Percentiles rank a stretch among this genome's conserved stretches.
Conservation (phyloP, 441 rosid species). For the Manihot esculenta region DNA sequence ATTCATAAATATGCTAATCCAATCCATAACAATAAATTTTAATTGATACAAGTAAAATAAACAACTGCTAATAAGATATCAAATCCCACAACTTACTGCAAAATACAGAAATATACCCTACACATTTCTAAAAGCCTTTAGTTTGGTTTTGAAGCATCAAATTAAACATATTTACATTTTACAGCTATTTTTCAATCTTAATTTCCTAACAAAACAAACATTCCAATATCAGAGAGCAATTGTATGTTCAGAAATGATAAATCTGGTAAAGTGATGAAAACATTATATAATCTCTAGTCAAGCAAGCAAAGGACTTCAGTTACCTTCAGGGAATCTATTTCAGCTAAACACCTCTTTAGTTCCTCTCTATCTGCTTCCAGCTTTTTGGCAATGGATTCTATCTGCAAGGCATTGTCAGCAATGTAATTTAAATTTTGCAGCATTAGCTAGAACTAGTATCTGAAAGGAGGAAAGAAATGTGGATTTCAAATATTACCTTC, state of each 20-base stretch:
- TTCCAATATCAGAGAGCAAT: no score
- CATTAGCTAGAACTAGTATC: constrained; percentile 4
- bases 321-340: constrained; percentile 74
- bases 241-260: background rate
- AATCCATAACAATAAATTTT: no score
- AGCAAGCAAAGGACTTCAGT: constrained; percentile 24
- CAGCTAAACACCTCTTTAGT: constrained; percentile 52
- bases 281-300: background rate
- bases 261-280: background rate
- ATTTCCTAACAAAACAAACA: no score
- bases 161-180: background rate
- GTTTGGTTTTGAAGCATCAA: background rate
- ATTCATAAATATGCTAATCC: background rate
- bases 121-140: no score
- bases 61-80: background rate
- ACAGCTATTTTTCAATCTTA: background rate
- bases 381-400: constrained; percentile 50
- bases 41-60: background rate
- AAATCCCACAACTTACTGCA: background rate
- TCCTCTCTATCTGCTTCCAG: constrained; percentile 69
- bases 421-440: constrained; percentile 14
- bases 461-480: constrained; percentile 6
- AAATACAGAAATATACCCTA: background rate
- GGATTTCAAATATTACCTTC: constrained; percentile 42
- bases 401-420: constrained; percentile 36